phyloP scores from a whole-genome alignment of 345 rosid genomes.

The Rubroshorea leprosula region DNA sequence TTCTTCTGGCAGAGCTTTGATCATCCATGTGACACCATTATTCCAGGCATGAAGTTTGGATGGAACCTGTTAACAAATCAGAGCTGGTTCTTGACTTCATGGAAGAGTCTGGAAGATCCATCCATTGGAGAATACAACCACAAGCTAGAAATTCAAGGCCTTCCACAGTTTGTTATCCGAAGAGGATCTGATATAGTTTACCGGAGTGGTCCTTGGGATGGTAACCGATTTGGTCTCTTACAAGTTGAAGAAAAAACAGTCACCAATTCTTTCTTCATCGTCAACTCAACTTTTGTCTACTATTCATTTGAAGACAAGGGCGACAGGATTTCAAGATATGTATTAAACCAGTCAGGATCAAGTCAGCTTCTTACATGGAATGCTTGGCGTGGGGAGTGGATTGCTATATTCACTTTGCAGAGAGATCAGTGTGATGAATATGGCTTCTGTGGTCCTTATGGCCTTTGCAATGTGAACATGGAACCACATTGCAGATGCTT shows the following conservation, averaged over 20 bases:
- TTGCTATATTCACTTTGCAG: conserved; percentile 55
- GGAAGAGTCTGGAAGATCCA: conserved; percentile 33
- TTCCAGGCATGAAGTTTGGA: conserved; percentile 17
- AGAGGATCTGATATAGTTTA: conserved; percentile 18
- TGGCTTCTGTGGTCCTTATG: conserved; percentile 52
- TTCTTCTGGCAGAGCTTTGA: conserved; percentile 27
- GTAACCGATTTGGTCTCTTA: conserved; percentile 63
- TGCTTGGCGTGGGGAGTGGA: conserved; percentile 40
- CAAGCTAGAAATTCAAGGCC: conserved; percentile 18
- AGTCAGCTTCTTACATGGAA: conserved; percentile 60
- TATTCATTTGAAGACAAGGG: conserved; percentile 38
- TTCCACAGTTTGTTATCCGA: conserved; percentile 18
- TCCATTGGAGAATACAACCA: conserved; percentile 28
- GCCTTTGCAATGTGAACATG: conserved; percentile 57
- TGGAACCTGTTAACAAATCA: not conserved
- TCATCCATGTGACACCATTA: conserved; percentile 23
- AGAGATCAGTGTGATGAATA: conserved; percentile 71
- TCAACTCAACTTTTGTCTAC: conserved; percentile 29
- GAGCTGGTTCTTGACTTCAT: conserved; percentile 25
- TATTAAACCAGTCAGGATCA: conserved; percentile 34
- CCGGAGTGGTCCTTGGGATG: conserved; percentile 81
- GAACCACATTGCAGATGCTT: conserved; percentile 43
- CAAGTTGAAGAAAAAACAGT: conserved; percentile 40
- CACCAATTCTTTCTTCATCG: conserved; percentile 35
- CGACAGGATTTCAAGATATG: conserved; percentile 39